phyloP scores from a whole-genome alignment of 306 rosid species.

The Acacia crassicarpa region DNA sequence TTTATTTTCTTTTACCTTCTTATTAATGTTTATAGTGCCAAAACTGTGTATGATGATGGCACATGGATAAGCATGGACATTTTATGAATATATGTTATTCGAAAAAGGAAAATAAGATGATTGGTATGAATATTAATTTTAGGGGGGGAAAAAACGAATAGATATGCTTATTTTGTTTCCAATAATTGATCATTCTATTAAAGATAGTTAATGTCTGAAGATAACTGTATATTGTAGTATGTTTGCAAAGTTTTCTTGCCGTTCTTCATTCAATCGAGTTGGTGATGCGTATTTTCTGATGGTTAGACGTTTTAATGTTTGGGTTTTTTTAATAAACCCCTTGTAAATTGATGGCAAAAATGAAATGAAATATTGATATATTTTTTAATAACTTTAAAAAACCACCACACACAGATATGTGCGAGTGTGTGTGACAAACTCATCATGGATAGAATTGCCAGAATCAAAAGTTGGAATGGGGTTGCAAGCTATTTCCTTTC shows the following conservation, averaged over 20 bases:
- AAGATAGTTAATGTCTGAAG: neutral
- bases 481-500: neutral
- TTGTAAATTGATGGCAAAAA: neutral
- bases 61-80: neutral
- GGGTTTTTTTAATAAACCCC: too few species aligned
- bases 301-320: neutral
- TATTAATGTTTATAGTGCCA: neutral
- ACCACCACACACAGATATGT: too few species aligned
- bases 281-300: neutral
- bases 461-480: neutral
- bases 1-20: neutral
- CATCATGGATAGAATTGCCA: neutral
- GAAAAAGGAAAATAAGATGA: neutral
- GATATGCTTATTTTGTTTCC: neutral
- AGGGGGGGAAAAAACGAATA: neutral
- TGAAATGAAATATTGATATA: too few species aligned
- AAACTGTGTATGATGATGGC: neutral
- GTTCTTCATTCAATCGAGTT: too few species aligned
- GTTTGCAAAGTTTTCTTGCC: neutral
- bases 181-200: neutral
- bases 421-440: too few species aligned
- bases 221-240: neutral
- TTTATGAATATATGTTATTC: too few species aligned
- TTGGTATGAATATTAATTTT: neutral
- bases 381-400: too few species aligned